Percentiles rank a stretch among this genome's conserved stretches.
Evolutionary conservation across 345 rosid genomes (phyloP).

Genomic region (Kernera saxatilis): DNA sequence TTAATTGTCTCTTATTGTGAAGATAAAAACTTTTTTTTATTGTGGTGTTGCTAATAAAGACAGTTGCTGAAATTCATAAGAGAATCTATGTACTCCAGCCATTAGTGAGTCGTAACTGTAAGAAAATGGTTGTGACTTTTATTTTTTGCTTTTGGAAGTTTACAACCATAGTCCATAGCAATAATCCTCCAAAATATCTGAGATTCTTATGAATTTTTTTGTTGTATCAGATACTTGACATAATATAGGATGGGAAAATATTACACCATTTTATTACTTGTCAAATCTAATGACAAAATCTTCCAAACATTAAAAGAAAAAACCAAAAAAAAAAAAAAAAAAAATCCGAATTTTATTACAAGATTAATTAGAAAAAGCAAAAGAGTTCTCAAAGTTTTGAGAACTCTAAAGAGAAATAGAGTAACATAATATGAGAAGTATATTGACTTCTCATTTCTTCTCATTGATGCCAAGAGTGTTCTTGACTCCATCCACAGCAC

Average conservation of each 20-base stretch:
- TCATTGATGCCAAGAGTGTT: constrained; percentile 31
- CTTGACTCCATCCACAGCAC: constrained; percentile 35
- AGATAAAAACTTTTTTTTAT: neutral
- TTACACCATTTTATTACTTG: constrained; percentile 17
- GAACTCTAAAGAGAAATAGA: neutral
- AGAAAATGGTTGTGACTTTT: too few relatives aligned
- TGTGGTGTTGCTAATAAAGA: neutral
- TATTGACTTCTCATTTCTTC: constrained; percentile 14
- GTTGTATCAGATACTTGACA: too few relatives aligned
- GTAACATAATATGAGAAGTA: neutral
- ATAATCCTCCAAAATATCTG: too few relatives aligned
- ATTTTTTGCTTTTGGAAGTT: too few relatives aligned
- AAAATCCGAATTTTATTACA: neutral
- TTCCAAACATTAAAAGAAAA: neutral
- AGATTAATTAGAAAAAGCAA: neutral
- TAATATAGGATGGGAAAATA: too few relatives aligned
- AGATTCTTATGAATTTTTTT: too few relatives aligned
- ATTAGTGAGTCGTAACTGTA: too few relatives aligned
- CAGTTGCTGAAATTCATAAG: neutral
- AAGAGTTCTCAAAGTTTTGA: neutral
- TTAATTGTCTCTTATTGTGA: neutral
- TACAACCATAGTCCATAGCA: too few relatives aligned
- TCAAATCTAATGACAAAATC: neutral
- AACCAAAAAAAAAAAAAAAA: neutral
- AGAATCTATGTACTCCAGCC: too few relatives aligned